Base-by-base conservation (phyloP, 2,329 filamentous ascomycete species). In the Graphilbum sp. region DNA sequence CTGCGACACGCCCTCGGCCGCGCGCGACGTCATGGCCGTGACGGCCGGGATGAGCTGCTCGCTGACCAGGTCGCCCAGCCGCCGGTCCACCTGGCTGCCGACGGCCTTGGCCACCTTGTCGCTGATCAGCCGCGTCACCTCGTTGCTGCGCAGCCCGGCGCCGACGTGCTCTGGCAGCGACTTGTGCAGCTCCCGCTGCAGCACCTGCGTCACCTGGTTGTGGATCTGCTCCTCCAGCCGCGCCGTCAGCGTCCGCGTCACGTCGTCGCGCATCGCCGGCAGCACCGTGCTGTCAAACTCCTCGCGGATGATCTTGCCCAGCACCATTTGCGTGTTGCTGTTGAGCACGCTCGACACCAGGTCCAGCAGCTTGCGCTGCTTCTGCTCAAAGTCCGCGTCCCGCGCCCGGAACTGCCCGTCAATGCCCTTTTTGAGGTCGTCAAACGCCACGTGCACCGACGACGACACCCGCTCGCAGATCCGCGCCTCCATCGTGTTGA, bases 211-310 rank as follows among this genome's bases (percentile, higher is more conserved):
- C 30, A 92, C 58, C 37, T 79, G 69, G 35, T 73, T 67, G 46
- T 72, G 70, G 39, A 95, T 60, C 43, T 75, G 74, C 45, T 72
- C 67, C 40, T 73, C 69, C 19, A 96, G 64, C 52, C 83, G 75
- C 44, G 80, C 77, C 39, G 79, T 71, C 21, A 94, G 66, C 5
- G 78, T 69, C 43, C 74, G 71, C 33, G 72, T 67, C 13, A 82
- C 75, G 32, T 77, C 66, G 37, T 76, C 69, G 31, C 75, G 70
- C 40, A 96, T 63, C 24, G 76, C 66, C 11, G 90, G 88, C 37
- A 94, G 64, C 33, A 95, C 73, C 13, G 75, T 68, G 39, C 75
- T 68, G 43, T 83, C 72, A 46, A 94, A 83, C 54, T 81, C 80
- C 35, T 75, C 69, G 34, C 74, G 72, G 36, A 94, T 77, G 47